phyloP scores from a whole-genome alignment of 2,329 filamentous ascomycete genomes.

The Exophiala oligosperma region DNA sequence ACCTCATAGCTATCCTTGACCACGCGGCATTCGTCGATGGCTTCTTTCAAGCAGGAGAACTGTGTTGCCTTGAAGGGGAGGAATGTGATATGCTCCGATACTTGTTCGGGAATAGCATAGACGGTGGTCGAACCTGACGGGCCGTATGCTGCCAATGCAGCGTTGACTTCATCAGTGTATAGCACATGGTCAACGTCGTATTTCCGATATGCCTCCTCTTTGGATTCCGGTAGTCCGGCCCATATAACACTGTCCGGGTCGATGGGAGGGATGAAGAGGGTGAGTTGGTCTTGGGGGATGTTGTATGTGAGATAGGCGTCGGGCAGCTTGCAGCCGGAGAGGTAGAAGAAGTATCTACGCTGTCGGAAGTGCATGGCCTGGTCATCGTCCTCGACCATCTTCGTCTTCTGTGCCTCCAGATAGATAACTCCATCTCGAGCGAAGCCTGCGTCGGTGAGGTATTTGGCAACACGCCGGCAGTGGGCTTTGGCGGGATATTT shows the following conservation, averaged over 20 bases:
- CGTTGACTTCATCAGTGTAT: constrained; percentile 72
- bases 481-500: constrained; percentile 85
- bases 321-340: constrained; percentile 79
- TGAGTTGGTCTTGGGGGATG: constrained; percentile 69
- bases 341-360: constrained; percentile 90
- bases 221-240: constrained; percentile 80
- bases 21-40: constrained; percentile 78
- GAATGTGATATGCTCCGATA: constrained; percentile 71
- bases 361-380: constrained; percentile 79
- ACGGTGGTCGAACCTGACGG: constrained; percentile 52
- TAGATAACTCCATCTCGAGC: constrained; percentile 76
- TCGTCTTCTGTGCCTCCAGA: constrained; percentile 79
- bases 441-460: constrained; percentile 65
- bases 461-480: constrained; percentile 77
- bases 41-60: constrained; percentile 59
- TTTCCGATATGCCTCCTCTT: constrained; percentile 69
- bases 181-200: constrained; percentile 83
- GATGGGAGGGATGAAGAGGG: constrained; percentile 85
- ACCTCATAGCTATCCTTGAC: constrained; percentile 87
- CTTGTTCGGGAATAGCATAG: constrained; percentile 76
- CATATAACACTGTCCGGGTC: constrained; percentile 90
- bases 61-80: constrained; percentile 68
- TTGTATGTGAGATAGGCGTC: constrained; percentile 83
- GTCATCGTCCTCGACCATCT: constrained; percentile 87
- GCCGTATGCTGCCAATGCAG: constrained; percentile 59